Conservation (phyloP, 2,329 filamentous ascomycete species). For the Immersiporthe knoxdaviesiana region DNA sequence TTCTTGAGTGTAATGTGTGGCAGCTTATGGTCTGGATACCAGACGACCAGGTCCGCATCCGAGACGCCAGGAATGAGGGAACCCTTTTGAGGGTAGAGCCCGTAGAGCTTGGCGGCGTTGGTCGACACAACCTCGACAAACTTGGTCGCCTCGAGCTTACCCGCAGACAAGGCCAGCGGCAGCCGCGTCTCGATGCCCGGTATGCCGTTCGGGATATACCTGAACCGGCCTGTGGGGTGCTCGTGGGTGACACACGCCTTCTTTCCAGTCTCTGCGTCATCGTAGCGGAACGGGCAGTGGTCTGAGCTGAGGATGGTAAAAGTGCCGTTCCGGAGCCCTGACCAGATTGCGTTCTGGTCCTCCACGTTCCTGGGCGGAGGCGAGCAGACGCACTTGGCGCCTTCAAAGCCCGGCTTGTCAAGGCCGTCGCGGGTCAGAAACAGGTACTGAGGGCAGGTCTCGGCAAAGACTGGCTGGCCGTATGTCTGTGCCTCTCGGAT, state of each 20-base stretch:
- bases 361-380: neutral
- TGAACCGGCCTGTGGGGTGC: too few relatives aligned
- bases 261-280: conserved; percentile 41
- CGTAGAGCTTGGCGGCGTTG: conserved; percentile 60
- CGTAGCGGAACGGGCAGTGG: conserved; percentile 53
- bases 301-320: conserved; percentile 54
- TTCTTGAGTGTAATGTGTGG: too few relatives aligned
- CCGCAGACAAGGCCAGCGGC: conserved; percentile 45
- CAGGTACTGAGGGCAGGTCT: conserved; percentile 61
- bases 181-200: too few relatives aligned
- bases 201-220: too few relatives aligned
- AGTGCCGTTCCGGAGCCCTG: conserved; percentile 53
- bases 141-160: conserved; percentile 46
- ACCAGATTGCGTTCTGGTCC: conserved; percentile 50
- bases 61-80: too few relatives aligned
- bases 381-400: conserved; percentile 52
- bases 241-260: too few relatives aligned
- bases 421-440: conserved; percentile 56
- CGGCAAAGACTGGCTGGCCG: conserved; percentile 54
- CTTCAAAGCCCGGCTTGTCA: conserved; percentile 55
- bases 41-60: too few relatives aligned
- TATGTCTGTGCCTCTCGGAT: conserved; percentile 52
- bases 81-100: conserved; percentile 55
- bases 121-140: conserved; percentile 58
- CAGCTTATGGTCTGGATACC: too few relatives aligned